Evolutionary conservation across 257 asterid species (phyloP), one percentile per base, ranked within the genome.

Genomic region (Solanum chmielewskii): DNA sequence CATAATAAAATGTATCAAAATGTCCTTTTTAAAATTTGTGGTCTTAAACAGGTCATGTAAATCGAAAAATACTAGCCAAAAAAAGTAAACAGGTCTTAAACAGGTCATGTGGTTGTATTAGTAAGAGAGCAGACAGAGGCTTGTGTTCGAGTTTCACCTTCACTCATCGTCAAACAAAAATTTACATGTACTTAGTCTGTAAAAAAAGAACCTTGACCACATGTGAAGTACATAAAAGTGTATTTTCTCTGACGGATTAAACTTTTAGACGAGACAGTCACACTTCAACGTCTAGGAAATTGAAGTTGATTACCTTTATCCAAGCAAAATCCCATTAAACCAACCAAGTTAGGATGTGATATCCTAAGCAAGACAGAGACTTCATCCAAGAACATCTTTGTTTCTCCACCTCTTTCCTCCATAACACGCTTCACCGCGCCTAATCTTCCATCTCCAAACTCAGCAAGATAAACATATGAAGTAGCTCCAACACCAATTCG

Each of bases 281-380:
- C 2, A 9, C 13, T 76, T n/a, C 60, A 41, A 23, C 11, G 44
- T 9, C 1, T 27, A 27, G 66, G 41, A 8, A 39, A 45, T 27
- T 78, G 37, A 78, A 47, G 42, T 15, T 16, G 84, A 78, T 11
- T 88, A 95, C 98, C 98, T 92, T 89, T 94, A 80, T 95, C 98
- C 44, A 95, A 89, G 93, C 98, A 95, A 87, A 95, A 95, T 18
- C 98, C 98, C 91, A 95, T 78, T 88, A 95, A 83, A 5, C 94
- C 94, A 2, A 94, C 98, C 89, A 95, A 89, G 88, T 94, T 95
- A 0, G 96, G 95, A 83, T 95, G 98, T 7, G 96, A 94, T 88
- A 95, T 94, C 93, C 98, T 94, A 2, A 95, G 92, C 94, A 95
- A 90, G 88, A 95, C 98, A 1, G 98, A 95, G 44, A 94, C 94